These are phyloP conservation scores for Huntiella decipiens DNA, from an alignment of 2,329 filamentous ascomycete species.

Conservation along the genomic window DNA sequence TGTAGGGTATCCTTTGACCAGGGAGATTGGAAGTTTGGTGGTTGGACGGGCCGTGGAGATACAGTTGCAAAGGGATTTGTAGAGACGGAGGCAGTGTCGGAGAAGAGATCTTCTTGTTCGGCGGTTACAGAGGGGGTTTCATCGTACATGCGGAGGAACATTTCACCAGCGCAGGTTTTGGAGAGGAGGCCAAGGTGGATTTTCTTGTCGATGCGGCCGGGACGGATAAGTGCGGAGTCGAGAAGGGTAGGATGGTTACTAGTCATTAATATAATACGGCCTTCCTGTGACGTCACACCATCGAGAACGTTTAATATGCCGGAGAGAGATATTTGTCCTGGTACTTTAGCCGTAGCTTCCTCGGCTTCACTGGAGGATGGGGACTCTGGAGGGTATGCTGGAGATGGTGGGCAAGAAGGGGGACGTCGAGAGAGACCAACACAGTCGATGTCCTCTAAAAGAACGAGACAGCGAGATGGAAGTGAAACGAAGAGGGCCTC, in stretches of 20 bases:
- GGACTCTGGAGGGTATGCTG: slow-evolving; percentile 8
- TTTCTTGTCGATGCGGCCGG: slow-evolving; percentile 53
- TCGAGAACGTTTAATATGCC: slow-evolving; percentile 72
- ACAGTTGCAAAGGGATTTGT: not conserved
- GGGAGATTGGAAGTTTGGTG: not conserved
- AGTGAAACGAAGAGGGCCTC: slow-evolving; percentile 31
- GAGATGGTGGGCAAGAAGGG: slow-evolving; percentile 3
- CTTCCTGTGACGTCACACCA: slow-evolving; percentile 62
- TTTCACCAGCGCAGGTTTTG: slow-evolving; percentile 31
- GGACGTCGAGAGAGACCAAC: slow-evolving; percentile 13
- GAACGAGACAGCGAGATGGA: slow-evolving; percentile 14
- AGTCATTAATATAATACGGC: slow-evolving; percentile 64
- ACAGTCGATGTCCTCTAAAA: slow-evolving; percentile 16
- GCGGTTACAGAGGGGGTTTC: not conserved
- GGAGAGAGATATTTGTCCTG: slow-evolving; percentile 35
- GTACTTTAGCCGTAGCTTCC: slow-evolving; percentile 11
- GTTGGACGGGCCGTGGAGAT: not conserved
- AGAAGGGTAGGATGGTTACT: slow-evolving; percentile 58
- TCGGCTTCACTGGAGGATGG: not conserved
- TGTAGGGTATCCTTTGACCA: slow-evolving; percentile 3
- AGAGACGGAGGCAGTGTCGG: not conserved
- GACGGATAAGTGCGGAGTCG: slow-evolving; percentile 54
- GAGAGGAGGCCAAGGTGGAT: slow-evolving; percentile 44
- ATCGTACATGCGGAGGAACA: slow-evolving; percentile 43
- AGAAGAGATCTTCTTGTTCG: slow-evolving; percentile 7